These are phyloP conservation scores for Thymus mandschuricus DNA, from an alignment of 257 asterid species.

Conservation along the genomic window DNA sequence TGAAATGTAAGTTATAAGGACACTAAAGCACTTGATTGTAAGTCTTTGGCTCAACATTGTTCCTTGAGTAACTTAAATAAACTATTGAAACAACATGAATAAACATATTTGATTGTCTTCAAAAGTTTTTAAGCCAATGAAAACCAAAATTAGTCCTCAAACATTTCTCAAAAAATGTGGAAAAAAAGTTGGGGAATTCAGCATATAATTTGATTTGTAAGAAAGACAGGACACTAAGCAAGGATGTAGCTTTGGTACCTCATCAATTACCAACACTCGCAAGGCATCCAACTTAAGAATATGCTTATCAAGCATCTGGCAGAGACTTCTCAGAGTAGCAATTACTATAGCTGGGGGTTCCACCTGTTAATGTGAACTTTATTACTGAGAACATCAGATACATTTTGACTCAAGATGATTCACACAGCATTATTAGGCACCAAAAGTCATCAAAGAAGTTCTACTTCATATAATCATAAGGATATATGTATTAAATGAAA, in stretches of 20 bases:
- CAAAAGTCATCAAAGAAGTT: constrained; percentile 12
- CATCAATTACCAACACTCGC: constrained; percentile 89
- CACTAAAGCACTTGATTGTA: constrained; percentile 10
- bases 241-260: constrained; percentile 54
- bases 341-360: constrained; percentile 88
- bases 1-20: background rate
- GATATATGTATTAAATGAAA: constrained; percentile 24
- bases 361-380: constrained; percentile 50
- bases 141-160: constrained; percentile 10
- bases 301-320: constrained; percentile 84
- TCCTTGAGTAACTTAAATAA: background rate
- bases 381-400: background rate
- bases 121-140: constrained; percentile 11
- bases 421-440: constrained; percentile 21
- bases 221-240: constrained; percentile 23
- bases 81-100: background rate
- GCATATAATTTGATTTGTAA: constrained; percentile 5
- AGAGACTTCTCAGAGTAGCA: constrained; percentile 88
- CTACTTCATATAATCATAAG: background rate
- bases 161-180: constrained; percentile 6
- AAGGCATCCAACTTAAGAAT: constrained; percentile 72
- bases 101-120: background rate
- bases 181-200: background rate
- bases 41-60: constrained; percentile 12
- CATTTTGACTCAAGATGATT: constrained; percentile 6